phyloP scores from a whole-genome alignment of 257 asterid species.

The Nemophila menziesii region DNA sequence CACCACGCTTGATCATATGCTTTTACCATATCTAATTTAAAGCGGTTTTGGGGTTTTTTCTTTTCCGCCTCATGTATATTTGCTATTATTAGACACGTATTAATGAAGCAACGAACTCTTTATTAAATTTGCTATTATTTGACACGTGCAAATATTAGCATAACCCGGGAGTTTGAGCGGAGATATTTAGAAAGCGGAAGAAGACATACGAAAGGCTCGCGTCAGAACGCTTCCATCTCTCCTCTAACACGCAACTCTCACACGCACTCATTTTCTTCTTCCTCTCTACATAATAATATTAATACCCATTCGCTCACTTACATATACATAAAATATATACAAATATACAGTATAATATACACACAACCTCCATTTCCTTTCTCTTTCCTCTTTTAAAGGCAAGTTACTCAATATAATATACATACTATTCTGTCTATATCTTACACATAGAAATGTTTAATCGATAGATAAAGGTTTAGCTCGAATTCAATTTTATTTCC shows the following conservation, averaged over 20 bases:
- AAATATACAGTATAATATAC: too few relatives aligned
- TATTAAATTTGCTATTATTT: too few relatives aligned
- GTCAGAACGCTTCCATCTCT: slow-evolving; percentile 31
- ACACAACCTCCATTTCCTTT: slow-evolving; percentile 5
- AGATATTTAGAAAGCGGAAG: slow-evolving; percentile 37
- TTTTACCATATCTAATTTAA: too few relatives aligned
- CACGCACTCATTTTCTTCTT: slow-evolving; percentile 10
- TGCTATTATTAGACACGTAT: too few relatives aligned
- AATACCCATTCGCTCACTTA: neutral
- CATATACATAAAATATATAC: neutral
- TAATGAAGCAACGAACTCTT: too few relatives aligned
- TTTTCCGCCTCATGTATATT: too few relatives aligned
- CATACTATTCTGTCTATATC: too few relatives aligned
- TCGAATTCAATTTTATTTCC: neutral
- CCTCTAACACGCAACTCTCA: slow-evolving; percentile 59
- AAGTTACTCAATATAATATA: too few relatives aligned
- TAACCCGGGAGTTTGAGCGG: neutral
- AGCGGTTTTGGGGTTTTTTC: too few relatives aligned
- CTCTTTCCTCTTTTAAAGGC: neutral
- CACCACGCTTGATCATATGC: too few relatives aligned
- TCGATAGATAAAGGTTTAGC: neutral
- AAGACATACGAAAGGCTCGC: slow-evolving; percentile 42
- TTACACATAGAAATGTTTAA: too few relatives aligned
- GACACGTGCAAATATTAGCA: neutral
- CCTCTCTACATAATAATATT: slow-evolving; percentile 4